Percentiles rank a stretch among this genome's conserved stretches.
phyloP scores from a whole-genome alignment of 352 stramenopile genomes.

The Phytopythium sindhum region DNA sequence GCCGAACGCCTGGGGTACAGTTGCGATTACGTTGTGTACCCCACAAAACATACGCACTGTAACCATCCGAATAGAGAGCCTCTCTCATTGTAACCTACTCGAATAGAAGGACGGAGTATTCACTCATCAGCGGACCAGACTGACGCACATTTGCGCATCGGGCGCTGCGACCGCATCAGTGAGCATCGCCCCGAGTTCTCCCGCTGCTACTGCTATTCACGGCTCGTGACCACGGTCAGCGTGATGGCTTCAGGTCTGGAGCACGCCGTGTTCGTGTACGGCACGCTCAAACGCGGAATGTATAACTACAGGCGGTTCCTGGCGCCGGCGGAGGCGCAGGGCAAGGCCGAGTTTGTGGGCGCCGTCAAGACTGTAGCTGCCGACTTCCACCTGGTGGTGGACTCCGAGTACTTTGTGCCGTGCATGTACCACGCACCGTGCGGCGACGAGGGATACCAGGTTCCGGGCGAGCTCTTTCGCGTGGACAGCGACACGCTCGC shows the following conservation, averaged over 20 bases:
- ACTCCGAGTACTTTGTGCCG: slow-evolving; percentile 57
- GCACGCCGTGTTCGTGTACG: slow-evolving; percentile 76
- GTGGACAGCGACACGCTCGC: slow-evolving; percentile 52
- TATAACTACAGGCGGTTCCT: slow-evolving; percentile 75
- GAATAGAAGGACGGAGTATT: neutral
- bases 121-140: neutral
- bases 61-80: neutral
- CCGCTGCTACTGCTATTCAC: too few relatives aligned
- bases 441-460: slow-evolving; percentile 28
- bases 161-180: too few relatives aligned
- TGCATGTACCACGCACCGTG: slow-evolving; percentile 50
- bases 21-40: neutral
- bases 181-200: too few relatives aligned
- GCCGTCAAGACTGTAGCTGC: slow-evolving; percentile 28
- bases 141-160: neutral
- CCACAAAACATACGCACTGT: neutral
- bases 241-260: slow-evolving; percentile 10
- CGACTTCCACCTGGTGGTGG: slow-evolving; percentile 62
- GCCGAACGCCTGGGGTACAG: neutral
- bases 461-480: slow-evolving; percentile 58
- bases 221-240: neutral
- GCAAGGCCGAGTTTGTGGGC: slow-evolving; percentile 51
- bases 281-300: slow-evolving; percentile 71
- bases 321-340: slow-evolving; percentile 33
- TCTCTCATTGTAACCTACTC: neutral